A percentile compares a stretch with the other conserved stretches of the same genome.
Conservation (phyloP, 2,329 filamentous ascomycete species). For the Blumeriella jaapii region DNA sequence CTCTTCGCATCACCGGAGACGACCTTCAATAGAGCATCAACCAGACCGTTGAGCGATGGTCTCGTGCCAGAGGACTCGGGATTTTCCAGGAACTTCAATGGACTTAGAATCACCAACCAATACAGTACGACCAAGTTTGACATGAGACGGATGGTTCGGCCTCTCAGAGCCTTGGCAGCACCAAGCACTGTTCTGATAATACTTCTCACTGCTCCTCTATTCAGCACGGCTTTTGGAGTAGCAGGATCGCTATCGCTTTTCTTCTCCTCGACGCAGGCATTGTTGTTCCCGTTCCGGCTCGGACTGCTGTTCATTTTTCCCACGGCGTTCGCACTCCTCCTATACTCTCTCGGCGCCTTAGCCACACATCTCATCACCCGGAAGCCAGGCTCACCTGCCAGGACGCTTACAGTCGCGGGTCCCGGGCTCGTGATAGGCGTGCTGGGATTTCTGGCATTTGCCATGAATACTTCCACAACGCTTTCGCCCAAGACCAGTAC, state of each 20-base stretch:
- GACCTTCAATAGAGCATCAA: slow-evolving; percentile 33
- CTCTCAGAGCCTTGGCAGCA: slow-evolving; percentile 36
- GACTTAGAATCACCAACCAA: slow-evolving; percentile 12
- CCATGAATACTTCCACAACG: slow-evolving; percentile 10
- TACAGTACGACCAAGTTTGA: slow-evolving; percentile 17
- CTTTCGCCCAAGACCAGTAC: slow-evolving; percentile 4
- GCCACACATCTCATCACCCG: slow-evolving; percentile 6
- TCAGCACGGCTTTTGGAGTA: slow-evolving; percentile 37
- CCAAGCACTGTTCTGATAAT: slow-evolving; percentile 39
- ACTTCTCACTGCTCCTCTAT: slow-evolving; percentile 34
- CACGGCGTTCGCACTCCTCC: slow-evolving; percentile 11
- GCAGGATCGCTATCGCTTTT: slow-evolving; percentile 35
- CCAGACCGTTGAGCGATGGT: background rate
- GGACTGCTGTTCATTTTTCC: slow-evolving; percentile 33
- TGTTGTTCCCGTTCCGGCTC: slow-evolving; percentile 30
- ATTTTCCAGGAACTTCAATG: slow-evolving; percentile 12
- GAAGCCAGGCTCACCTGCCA: slow-evolving; percentile 1
- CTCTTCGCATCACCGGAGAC: slow-evolving; percentile 43
- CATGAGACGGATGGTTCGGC: slow-evolving; percentile 25
- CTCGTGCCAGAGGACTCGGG: slow-evolving; percentile 3
- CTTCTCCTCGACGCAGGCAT: slow-evolving; percentile 34
- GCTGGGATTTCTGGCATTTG: slow-evolving; percentile 13
- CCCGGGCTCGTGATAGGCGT: slow-evolving; percentile 11
- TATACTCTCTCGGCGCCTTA: slow-evolving; percentile 10
- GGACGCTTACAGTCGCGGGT: slow-evolving; percentile 2